phyloP scores from a whole-genome alignment of 768 basidiomycete species.

The Neoboletus magnificus region DNA sequence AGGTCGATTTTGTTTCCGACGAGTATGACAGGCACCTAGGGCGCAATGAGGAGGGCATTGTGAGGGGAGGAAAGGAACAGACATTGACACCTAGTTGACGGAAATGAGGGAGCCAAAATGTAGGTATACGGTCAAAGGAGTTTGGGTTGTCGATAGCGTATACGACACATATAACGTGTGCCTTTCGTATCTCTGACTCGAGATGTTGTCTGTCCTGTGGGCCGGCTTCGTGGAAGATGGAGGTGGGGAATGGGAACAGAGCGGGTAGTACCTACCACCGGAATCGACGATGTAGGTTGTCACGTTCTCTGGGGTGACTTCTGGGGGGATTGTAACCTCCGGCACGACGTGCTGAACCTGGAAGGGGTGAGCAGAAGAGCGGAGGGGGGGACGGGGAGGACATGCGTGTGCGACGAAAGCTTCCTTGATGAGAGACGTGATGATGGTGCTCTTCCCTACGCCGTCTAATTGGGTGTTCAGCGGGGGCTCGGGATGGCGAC shows the following conservation, averaged over 20 bases:
- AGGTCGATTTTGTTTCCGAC: slow-evolving; percentile 99
- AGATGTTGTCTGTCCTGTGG: slow-evolving; percentile 85
- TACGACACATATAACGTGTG: slow-evolving; percentile 97
- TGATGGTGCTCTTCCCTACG: slow-evolving; percentile 96
- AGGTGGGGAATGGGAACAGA: slow-evolving; percentile 1
- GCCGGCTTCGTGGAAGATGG: slow-evolving; percentile 51
- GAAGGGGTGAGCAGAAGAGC: background rate
- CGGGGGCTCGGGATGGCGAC: background rate
- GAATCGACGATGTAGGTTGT: slow-evolving; percentile 98
- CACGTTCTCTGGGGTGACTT: slow-evolving; percentile 96
- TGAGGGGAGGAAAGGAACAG: slow-evolving; percentile 22
- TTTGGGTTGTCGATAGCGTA: slow-evolving; percentile 96
- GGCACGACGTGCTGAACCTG: slow-evolving; percentile 95
- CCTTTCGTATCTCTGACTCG: slow-evolving; percentile 93
- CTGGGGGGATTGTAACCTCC: slow-evolving; percentile 96
- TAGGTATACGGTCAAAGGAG: slow-evolving; percentile 96
- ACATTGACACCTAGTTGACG: slow-evolving; percentile 95
- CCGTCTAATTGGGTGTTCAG: slow-evolving; percentile 58
- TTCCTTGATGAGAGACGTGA: slow-evolving; percentile 96
- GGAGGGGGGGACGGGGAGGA: slow-evolving; percentile 2
- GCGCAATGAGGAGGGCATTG: slow-evolving; percentile 3
- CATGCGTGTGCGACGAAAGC: slow-evolving; percentile 85
- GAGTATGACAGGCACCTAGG: slow-evolving; percentile 90
- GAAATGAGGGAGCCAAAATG: slow-evolving; percentile 96
- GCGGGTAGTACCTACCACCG: slow-evolving; percentile 59